A percentile compares a stretch with the other conserved stretches of the same genome.
These are phyloP conservation scores for Immersiella caudata DNA, from an alignment of 495 filamentous ascomycete species.

Conservation along the genomic window DNA sequence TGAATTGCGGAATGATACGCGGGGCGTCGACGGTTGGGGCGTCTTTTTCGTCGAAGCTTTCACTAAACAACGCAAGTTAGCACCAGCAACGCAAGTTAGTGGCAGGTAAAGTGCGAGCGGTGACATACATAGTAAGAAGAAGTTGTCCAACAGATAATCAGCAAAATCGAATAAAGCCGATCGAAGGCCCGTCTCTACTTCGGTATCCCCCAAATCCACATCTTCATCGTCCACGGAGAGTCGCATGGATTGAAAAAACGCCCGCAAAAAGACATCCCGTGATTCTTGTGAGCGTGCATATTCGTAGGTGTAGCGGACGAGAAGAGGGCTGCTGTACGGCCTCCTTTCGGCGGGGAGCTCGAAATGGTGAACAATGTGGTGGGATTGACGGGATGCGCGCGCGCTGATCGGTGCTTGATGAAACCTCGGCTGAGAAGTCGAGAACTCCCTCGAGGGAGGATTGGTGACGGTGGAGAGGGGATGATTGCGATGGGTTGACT, in stretches of 20 bases:
- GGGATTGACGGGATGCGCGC: constrained; percentile 8
- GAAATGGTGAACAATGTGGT: constrained; percentile 17
- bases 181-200: constrained; percentile 15
- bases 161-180: constrained; percentile 27
- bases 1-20: constrained; percentile 26
- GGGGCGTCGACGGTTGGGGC: constrained; percentile 28
- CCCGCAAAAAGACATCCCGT: constrained; percentile 27
- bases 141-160: constrained; percentile 32
- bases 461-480: constrained; percentile 6
- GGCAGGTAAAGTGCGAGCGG: constrained; percentile 2
- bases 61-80: constrained; percentile 23
- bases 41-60: constrained; percentile 30
- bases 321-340: constrained; percentile 18
- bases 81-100: no score
- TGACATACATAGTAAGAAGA: constrained; percentile 32
- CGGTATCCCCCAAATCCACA: constrained; percentile 8
- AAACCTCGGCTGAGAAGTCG: constrained; percentile 1
- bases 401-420: neutral
- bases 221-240: constrained; percentile 26
- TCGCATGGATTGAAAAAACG: constrained; percentile 29
- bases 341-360: neutral
- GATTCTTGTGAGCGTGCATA: constrained; percentile 30
- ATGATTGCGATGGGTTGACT: constrained; percentile 1
- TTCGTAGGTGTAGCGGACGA: constrained; percentile 34
- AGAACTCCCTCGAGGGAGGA: constrained; percentile 14